Conservation (phyloP, 2,329 filamentous ascomycete species). For the Claviceps sp. region DNA sequence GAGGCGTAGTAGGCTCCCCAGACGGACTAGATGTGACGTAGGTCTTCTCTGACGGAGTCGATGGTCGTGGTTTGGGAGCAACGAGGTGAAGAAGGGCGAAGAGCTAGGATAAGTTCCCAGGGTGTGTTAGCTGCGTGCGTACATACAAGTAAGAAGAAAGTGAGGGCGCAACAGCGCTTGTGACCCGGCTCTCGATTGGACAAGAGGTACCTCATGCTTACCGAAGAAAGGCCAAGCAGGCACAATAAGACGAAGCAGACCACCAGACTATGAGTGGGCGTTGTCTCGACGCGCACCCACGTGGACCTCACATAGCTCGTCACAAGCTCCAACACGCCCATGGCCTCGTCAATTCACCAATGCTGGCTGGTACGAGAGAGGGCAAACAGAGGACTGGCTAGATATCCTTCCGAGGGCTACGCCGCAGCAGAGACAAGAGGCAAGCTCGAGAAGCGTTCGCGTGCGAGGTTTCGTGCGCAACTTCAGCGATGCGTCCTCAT, state of each 20-base stretch:
- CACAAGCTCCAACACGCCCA: constrained; percentile 17
- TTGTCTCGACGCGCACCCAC: constrained; percentile 23
- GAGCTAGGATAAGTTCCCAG: constrained; percentile 20
- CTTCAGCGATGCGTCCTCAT: background rate
- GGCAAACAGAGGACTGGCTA: background rate
- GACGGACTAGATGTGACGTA: constrained; percentile 64
- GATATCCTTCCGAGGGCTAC: too few species aligned
- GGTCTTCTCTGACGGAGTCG: constrained; percentile 66
- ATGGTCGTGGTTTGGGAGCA: constrained; percentile 66
- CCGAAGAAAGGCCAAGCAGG: constrained; percentile 22
- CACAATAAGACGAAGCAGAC: constrained; percentile 21
- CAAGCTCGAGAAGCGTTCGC: background rate
- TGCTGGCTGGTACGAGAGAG: background rate
- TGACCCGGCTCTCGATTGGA: too few species aligned
- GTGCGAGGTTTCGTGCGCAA: background rate
- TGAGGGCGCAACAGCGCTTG: background rate
- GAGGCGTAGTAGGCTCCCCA: constrained; percentile 19
- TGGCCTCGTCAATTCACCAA: constrained; percentile 1
- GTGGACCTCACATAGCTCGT: constrained; percentile 21
- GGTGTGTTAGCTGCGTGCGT: constrained; percentile 5
- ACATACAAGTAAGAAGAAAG: background rate
- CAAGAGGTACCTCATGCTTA: constrained; percentile 12
- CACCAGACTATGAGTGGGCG: constrained; percentile 26
- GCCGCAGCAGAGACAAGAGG: too few species aligned
- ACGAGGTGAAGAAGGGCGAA: constrained; percentile 59